Percentiles rank a stretch among this genome's conserved stretches.
phyloP scores from a whole-genome alignment of 352 stramenopile species.

The Phytophthora lateralis region DNA sequence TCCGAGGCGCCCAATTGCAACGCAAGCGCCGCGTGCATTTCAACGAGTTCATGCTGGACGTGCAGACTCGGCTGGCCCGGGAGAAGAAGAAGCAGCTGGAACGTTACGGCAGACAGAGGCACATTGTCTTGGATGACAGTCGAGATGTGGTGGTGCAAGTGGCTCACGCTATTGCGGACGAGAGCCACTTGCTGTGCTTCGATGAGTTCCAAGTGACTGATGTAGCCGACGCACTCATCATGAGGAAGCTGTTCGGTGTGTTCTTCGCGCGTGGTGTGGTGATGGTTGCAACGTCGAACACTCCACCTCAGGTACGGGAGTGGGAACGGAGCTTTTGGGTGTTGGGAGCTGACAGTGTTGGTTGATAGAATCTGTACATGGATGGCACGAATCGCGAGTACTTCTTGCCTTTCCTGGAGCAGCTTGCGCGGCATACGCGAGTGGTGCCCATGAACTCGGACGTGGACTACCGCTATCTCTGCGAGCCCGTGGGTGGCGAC shows the following conservation, averaged over 20 bases:
- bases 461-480: constrained; percentile 76
- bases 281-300: constrained; percentile 97
- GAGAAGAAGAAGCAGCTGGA: constrained; percentile 90
- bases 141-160: constrained; percentile 82
- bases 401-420: constrained; percentile 96
- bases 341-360: constrained; percentile 12
- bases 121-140: constrained; percentile 75
- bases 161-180: constrained; percentile 81
- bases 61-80: constrained; percentile 92
- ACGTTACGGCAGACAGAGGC: constrained; percentile 80
- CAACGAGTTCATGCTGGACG: constrained; percentile 97
- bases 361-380: constrained; percentile 91
- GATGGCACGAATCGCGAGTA: constrained; percentile 96
- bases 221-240: constrained; percentile 97
- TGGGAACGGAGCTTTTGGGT: neutral
- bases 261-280: constrained; percentile 92
- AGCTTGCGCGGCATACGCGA: constrained; percentile 91
- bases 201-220: constrained; percentile 99
- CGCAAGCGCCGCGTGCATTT: constrained; percentile 96
- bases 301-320: constrained; percentile 52
- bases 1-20: constrained; percentile 49
- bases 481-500: constrained; percentile 33
- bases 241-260: constrained; percentile 93
- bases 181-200: constrained; percentile 95
- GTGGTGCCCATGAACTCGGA: constrained; percentile 73